phyloP scores from a whole-genome alignment of 2,329 filamentous ascomycete genomes.

The Chaetoscypha palmicola region DNA sequence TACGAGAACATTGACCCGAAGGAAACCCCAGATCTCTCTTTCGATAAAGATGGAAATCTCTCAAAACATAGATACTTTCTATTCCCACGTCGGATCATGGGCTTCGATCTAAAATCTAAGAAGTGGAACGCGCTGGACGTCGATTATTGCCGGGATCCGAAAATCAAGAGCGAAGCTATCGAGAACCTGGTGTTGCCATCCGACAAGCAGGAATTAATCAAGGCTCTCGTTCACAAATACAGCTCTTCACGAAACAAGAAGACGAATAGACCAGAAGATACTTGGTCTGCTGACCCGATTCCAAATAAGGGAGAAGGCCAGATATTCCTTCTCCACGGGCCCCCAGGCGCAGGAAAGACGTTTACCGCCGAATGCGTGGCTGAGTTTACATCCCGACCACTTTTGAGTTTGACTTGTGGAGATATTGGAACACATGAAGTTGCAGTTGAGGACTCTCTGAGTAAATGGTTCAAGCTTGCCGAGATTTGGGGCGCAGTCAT shows the following conservation, averaged over 20 bases:
- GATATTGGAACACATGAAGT: constrained; percentile 42
- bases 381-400: constrained; percentile 21
- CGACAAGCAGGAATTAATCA: constrained; percentile 20
- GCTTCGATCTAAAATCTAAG: constrained; percentile 22
- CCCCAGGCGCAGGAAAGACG: constrained; percentile 23
- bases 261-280: constrained; percentile 6
- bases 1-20: constrained; percentile 20
- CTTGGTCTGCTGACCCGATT: constrained; percentile 18
- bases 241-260: constrained; percentile 11
- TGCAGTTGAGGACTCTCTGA: constrained; percentile 41
- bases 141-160: constrained; percentile 17
- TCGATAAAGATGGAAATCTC: constrained; percentile 4
- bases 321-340: constrained; percentile 21
- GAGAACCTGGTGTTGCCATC: constrained; percentile 18
- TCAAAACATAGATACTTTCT: constrained; percentile 18
- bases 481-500: constrained; percentile 45
- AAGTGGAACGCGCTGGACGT: constrained; percentile 21
- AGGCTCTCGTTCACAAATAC: constrained; percentile 20
- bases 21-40: constrained; percentile 11
- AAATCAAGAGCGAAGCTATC: constrained; percentile 16
- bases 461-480: constrained; percentile 41
- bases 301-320: constrained; percentile 21
- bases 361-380: constrained; percentile 23
- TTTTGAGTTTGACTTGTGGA: constrained; percentile 35
- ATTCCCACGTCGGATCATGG: constrained; percentile 19